phyloP scores from a whole-genome alignment of 2,329 filamentous ascomycete species.

The Claviceps monticola region DNA sequence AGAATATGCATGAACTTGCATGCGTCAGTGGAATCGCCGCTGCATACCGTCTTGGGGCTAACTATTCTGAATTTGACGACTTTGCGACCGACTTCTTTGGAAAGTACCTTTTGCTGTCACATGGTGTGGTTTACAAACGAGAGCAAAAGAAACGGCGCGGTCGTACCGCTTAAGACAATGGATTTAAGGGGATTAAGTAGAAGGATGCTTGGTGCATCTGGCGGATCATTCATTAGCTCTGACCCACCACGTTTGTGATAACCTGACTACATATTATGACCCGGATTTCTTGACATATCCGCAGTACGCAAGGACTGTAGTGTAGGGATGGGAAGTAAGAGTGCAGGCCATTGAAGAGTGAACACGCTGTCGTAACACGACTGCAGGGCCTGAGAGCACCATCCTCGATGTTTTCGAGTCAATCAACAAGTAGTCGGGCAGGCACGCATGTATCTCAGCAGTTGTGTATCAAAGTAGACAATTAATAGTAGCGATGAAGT shows the following conservation, averaged over 20 bases:
- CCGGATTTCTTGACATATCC: neutral
- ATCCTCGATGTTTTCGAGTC: neutral
- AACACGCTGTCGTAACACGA: no score
- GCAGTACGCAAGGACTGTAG: neutral
- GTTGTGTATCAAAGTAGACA: neutral
- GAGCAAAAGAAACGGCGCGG: slow-evolving; percentile 18
- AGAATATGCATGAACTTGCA: slow-evolving; percentile 57
- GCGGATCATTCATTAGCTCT: neutral
- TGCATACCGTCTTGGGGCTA: slow-evolving; percentile 53
- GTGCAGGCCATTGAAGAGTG: neutral
- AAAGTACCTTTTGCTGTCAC: slow-evolving; percentile 32
- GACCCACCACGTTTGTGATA: neutral
- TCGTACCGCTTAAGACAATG: neutral
- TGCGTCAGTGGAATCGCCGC: slow-evolving; percentile 58
- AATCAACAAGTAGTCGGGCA: neutral
- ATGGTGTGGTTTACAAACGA: slow-evolving; percentile 25
- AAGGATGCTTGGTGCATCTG: no score
- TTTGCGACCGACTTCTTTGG: slow-evolving; percentile 32
- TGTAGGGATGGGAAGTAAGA: neutral
- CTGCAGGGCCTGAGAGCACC: no score
- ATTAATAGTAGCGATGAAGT: neutral
- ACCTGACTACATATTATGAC: neutral
- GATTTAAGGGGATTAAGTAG: neutral
- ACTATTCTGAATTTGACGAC: slow-evolving; percentile 47
- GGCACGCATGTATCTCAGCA: neutral